Conservation (phyloP, 2,329 filamentous ascomycete genomes). For the Colletotrichum godetiae region DNA sequence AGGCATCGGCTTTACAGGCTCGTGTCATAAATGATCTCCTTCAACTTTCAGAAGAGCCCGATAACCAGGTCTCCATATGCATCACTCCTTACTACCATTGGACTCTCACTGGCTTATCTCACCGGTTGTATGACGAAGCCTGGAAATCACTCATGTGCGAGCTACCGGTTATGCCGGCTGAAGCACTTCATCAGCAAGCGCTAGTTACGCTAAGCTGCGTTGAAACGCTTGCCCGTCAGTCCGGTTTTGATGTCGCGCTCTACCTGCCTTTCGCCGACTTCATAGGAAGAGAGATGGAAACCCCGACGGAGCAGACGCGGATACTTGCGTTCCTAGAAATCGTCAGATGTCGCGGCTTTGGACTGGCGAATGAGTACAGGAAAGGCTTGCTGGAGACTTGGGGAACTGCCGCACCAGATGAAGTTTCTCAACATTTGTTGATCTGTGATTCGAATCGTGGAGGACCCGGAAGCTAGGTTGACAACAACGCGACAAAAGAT, state of each 20-base stretch:
- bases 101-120: background rate
- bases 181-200: constrained; percentile 4
- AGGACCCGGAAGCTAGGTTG: no score
- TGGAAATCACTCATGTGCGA: constrained; percentile 12
- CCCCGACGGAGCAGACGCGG: background rate
- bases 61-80: background rate
- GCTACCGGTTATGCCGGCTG: background rate
- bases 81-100: constrained; percentile 17
- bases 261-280: constrained; percentile 17
- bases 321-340: constrained; percentile 9
- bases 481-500: background rate
- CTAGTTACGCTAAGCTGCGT: background rate
- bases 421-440: background rate
- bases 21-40: constrained; percentile 4
- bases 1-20: background rate
- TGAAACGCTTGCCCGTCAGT: background rate
- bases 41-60: background rate
- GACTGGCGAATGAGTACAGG: background rate
- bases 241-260: background rate
- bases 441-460: no score
- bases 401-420: background rate
- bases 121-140: background rate
- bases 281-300: constrained; percentile 11
- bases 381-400: background rate
- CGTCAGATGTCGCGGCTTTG: background rate